Evolutionary conservation across 768 basidiomycete genomes (phyloP), one percentile per base, ranked within the genome.

Genomic region (Tricholoma bakamatsutake): DNA sequence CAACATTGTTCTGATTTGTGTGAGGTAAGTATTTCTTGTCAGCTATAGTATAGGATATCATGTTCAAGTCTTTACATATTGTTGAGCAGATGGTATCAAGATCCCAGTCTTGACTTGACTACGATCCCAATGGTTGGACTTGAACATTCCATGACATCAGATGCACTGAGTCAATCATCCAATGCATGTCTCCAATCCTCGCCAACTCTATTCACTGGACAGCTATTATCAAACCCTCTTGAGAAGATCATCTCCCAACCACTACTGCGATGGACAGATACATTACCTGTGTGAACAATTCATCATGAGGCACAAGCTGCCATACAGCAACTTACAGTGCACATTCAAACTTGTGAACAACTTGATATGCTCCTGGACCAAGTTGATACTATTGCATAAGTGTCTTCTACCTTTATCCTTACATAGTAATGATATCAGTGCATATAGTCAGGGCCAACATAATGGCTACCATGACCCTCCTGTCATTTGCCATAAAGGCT

Each of bases 291-390:
- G 3, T 52, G 62, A 4, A 50, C 45, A 10, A 62, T 64, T 18
- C 66, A 59, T 48, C 59, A 64, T 27, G 56, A 64, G 42, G 50
- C 67, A 12, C 56, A 61, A 9, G 65, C 64, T 3, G 64, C 63
- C 5, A n/a, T 70, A 8, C 33, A 55, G 6, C 60, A 59, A 2
- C 49, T 68, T 17, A 56, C 61, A 13, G 53, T 30, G 13, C 56
- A 56, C 4, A 55, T 69, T 39, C 67, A 67, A 47, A 68, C 62
- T 2, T 54, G 61, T 9, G 64, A 67, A 21, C 61, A 69, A 33
- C 56, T 69, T 1, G 63, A 64, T 27, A 48, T 55, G 10, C 39
- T 68, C n/a, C 5, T 30, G 2, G 35, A 56, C 5, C 50, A 56
- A 6, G 43, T 64, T 12, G 50, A 35, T 21, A 43, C 50, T 11